A percentile compares a stretch with the other conserved stretches of the same genome.
Evolutionary conservation across 2,329 filamentous ascomycete genomes (phyloP).

Genomic region (Aspergillus calidoustus): DNA sequence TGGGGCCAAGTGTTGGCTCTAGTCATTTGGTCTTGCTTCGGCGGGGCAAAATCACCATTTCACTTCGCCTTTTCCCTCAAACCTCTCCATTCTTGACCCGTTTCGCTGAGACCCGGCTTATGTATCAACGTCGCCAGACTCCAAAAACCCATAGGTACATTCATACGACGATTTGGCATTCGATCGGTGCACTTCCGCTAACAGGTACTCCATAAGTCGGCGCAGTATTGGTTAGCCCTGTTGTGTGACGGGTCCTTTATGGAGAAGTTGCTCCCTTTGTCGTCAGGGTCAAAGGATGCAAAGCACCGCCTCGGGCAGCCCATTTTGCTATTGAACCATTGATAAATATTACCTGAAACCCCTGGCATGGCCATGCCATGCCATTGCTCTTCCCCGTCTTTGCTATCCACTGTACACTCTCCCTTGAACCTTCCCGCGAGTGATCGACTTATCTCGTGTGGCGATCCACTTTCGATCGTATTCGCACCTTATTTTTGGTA

Average conservation of each 20-base stretch:
- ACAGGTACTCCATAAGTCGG: not conserved
- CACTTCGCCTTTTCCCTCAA: not conserved
- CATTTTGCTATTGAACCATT: not conserved
- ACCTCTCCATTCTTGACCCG: not conserved
- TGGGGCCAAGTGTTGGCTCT: conserved; percentile 7
- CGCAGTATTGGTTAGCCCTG: conserved; percentile 4
- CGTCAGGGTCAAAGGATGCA: conserved; percentile 8
- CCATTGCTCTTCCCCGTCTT: not conserved
- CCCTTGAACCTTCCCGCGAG: not conserved
- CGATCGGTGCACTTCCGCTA: conserved; percentile 3
- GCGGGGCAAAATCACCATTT: conserved; percentile 14
- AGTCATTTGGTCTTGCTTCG: not conserved
- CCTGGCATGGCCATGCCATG: not conserved
- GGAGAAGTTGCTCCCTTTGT: conserved; percentile 11
- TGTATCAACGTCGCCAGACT: not conserved
- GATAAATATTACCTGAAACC: conserved; percentile 8
- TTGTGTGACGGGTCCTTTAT: conserved; percentile 1
- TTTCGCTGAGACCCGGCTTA: not conserved
- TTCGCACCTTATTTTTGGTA: conserved; percentile 25
- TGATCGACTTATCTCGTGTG: conserved; percentile 4
- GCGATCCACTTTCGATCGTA: conserved; percentile 23
- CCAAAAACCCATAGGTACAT: not conserved
- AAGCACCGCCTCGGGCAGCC: conserved; percentile 15
- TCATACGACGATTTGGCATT: not conserved
- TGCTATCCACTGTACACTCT: not conserved